phyloP scores from a whole-genome alignment of 2,329 filamentous ascomycete species.

The Coniochaeta sp. region DNA sequence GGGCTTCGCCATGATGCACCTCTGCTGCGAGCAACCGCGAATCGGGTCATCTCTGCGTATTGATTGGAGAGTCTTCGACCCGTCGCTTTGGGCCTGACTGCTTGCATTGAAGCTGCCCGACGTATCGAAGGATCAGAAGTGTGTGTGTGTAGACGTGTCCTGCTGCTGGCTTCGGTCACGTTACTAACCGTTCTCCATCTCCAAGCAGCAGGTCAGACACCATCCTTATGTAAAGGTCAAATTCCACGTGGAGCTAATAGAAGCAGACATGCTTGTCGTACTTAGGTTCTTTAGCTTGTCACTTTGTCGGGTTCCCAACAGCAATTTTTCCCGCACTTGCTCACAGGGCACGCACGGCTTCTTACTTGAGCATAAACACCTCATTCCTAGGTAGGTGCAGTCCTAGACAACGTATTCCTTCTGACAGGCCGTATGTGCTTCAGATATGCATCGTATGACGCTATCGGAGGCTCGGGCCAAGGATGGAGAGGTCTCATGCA shows the following conservation, averaged over 20 bases:
- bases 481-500: not conserved
- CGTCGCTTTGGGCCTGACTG: not conserved
- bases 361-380: not conserved
- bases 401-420: too few relatives aligned
- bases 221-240: not conserved
- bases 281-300: not conserved
- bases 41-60: not conserved
- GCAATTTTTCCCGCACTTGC: not conserved
- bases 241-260: not conserved
- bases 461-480: too few relatives aligned
- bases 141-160: not conserved
- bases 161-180: not conserved
- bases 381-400: not conserved
- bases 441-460: not conserved
- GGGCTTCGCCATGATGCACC: not conserved
- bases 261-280: not conserved
- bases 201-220: not conserved
- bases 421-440: not conserved
- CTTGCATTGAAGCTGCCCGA: not conserved
- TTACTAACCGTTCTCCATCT: not conserved
- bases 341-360: not conserved
- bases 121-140: not conserved
- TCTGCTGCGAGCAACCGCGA: conserved; percentile 1
- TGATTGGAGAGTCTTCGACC: not conserved
- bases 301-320: not conserved